Conservation (phyloP, 805 yeast genomes). For the Candida krabiensis region DNA sequence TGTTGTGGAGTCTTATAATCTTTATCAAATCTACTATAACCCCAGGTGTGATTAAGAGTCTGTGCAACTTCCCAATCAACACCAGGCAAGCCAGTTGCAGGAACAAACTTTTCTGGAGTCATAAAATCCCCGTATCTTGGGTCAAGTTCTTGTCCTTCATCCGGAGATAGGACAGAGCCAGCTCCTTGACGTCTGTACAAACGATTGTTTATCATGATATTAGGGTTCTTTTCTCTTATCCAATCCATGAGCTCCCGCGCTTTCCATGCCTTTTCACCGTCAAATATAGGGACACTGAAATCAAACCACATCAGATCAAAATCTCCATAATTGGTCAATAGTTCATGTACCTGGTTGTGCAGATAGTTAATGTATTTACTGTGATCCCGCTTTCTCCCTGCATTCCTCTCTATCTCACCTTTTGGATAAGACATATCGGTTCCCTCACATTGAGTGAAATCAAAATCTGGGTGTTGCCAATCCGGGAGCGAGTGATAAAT, state of each 20-base stretch:
- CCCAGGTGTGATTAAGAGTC: slow-evolving; percentile 7
- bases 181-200: slow-evolving; percentile 10
- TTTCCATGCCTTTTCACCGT: slow-evolving; percentile 10
- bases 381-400: slow-evolving; percentile 6
- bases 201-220: slow-evolving; percentile 8
- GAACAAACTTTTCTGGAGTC: slow-evolving; percentile 8
- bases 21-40: slow-evolving; percentile 4
- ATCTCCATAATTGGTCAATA: slow-evolving; percentile 5
- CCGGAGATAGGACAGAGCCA: slow-evolving; percentile 5
- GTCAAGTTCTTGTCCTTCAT: slow-evolving; percentile 9
- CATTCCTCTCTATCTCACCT: slow-evolving; percentile 6
- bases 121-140: slow-evolving; percentile 9
- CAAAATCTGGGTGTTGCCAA: slow-evolving; percentile 11
- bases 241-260: slow-evolving; percentile 4
- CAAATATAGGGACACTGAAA: slow-evolving; percentile 6
- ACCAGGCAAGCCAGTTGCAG: slow-evolving; percentile 4
- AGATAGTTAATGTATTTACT: slow-evolving; percentile 6
- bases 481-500: slow-evolving; percentile 7
- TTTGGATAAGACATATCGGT: slow-evolving; percentile 4
- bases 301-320: slow-evolving; percentile 10
- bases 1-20: slow-evolving; percentile 6
- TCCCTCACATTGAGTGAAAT: slow-evolving; percentile 6
- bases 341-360: slow-evolving; percentile 7
- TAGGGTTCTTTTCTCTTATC: slow-evolving; percentile 3
- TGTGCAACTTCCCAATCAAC: slow-evolving; percentile 9